A percentile compares a stretch with the other conserved stretches of the same genome.
phyloP scores from a whole-genome alignment of 2,329 filamentous ascomycete genomes.

The Xylaria sp. region DNA sequence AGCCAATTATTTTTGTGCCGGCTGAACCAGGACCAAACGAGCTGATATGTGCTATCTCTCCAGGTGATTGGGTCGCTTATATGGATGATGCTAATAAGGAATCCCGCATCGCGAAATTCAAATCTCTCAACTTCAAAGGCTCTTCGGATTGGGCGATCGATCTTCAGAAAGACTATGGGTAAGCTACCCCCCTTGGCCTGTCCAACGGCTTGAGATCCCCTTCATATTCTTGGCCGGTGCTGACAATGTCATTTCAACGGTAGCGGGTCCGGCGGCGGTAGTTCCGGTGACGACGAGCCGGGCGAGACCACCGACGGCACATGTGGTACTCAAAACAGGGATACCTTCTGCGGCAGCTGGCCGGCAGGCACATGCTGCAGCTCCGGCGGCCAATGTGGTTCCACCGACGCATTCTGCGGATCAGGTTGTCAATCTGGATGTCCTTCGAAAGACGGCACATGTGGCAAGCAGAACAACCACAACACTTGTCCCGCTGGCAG shows the following conservation, averaged over 20 bases:
- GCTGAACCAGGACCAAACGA: not conserved
- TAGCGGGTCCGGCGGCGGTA: constrained; percentile 7
- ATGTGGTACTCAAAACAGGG: constrained; percentile 8
- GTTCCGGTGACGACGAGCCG: constrained; percentile 4
- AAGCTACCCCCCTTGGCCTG: constrained; percentile 2
- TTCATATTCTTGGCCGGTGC: constrained; percentile 7
- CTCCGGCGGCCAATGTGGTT: constrained; percentile 13
- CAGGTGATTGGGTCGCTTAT: constrained; percentile 13
- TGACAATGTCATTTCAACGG: constrained; percentile 11
- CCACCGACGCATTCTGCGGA: constrained; percentile 3
- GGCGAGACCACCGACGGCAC: constrained; percentile 15
- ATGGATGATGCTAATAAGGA: constrained; percentile 14
- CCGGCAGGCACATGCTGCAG: constrained; percentile 11
- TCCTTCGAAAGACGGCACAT: constrained; percentile 15
- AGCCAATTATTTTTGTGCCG: constrained; percentile 6
- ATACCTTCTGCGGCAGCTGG: constrained; percentile 19
- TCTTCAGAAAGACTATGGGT: constrained; percentile 12
- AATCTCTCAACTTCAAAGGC: constrained; percentile 16
- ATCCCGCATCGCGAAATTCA: constrained; percentile 15
- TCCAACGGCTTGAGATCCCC: constrained; percentile 6
- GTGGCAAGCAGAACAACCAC: constrained; percentile 9
- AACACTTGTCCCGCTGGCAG: constrained; percentile 18
- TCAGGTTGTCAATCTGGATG: constrained; percentile 16
- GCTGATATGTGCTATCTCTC: constrained; percentile 3
- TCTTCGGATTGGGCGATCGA: constrained; percentile 18